These are phyloP conservation scores for Priceomyces melissophilus DNA, from an alignment of 805 yeast genomes.

Conservation along the genomic window DNA sequence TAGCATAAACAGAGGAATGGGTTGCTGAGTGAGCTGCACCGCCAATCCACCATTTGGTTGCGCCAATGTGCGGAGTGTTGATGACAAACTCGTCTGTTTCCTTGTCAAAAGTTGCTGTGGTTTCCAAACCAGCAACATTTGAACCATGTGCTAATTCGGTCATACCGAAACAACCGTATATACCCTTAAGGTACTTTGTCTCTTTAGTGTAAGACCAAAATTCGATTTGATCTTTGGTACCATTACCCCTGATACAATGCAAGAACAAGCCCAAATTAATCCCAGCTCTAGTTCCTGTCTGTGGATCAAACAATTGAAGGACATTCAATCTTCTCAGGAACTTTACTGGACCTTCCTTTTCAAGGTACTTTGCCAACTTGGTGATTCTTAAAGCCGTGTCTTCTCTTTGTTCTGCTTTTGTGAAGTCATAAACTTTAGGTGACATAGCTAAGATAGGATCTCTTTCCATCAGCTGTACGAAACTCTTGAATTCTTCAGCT, in stretches of 20 bases:
- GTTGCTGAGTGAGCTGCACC: conserved; percentile 49
- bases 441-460: conserved; percentile 63
- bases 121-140: conserved; percentile 57
- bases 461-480: conserved; percentile 58
- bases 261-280: conserved; percentile 86
- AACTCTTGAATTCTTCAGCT: conserved; percentile 43
- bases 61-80: conserved; percentile 47
- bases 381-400: conserved; percentile 58
- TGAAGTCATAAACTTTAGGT: conserved; percentile 54
- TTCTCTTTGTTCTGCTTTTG: conserved; percentile 56
- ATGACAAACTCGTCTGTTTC: conserved; percentile 40
- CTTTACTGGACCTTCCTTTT: conserved; percentile 35
- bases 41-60: conserved; percentile 51
- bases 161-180: conserved; percentile 62
- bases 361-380: conserved; percentile 61
- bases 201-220: conserved; percentile 80
- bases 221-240: conserved; percentile 76
- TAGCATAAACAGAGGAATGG: conserved; percentile 38
- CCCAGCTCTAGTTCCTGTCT: conserved; percentile 76
- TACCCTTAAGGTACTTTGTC: conserved; percentile 53
- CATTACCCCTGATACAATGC: conserved; percentile 80
- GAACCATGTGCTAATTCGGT: conserved; percentile 66
- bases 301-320: conserved; percentile 71
- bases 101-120: conserved; percentile 45
- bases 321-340: conserved; percentile 60